These are phyloP conservation scores for Trypanosoma congolense DNA, from an alignment of 208 protist species.

Conservation along the genomic window DNA sequence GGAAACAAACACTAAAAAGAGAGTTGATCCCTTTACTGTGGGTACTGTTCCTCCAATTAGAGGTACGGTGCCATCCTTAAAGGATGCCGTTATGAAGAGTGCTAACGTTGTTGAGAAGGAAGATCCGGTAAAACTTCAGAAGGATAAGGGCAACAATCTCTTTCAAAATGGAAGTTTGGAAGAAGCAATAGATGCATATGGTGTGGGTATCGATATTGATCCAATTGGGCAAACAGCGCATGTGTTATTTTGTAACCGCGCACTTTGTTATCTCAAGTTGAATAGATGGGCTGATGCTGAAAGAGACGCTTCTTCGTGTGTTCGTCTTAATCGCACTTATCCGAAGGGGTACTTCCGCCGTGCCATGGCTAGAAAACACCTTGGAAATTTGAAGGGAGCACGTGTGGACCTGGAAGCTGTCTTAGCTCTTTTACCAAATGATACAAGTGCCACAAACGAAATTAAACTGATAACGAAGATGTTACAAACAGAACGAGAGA, in stretches of 20 bases:
- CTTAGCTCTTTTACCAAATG: constrained; percentile 66
- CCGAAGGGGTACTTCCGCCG: constrained; percentile 86
- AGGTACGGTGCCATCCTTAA: constrained; percentile 83
- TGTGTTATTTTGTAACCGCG: constrained; percentile 83
- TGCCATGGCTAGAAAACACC: constrained; percentile 75
- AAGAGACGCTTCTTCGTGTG: constrained; percentile 68
- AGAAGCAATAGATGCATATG: constrained; percentile 82
- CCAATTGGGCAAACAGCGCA: constrained; percentile 49
- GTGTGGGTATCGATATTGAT: constrained; percentile 80
- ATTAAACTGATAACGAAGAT: constrained; percentile 71
- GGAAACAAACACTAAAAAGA: constrained; percentile 31
- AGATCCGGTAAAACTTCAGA: constrained; percentile 58
- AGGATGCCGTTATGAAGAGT: constrained; percentile 52
- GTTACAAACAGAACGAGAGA: constrained; percentile 53
- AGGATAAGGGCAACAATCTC: constrained; percentile 81
- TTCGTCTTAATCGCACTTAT: constrained; percentile 78
- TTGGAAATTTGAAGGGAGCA: constrained; percentile 79
- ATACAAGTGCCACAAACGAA: constrained; percentile 61
- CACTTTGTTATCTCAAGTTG: constrained; percentile 82
- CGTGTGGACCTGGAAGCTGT: constrained; percentile 82
- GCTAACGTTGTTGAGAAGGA: constrained; percentile 19
- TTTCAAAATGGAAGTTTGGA: constrained; percentile 65
- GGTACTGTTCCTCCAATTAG: constrained; percentile 62
- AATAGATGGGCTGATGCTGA: constrained; percentile 72
- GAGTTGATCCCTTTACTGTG: constrained; percentile 1